Percentiles rank a stretch among this genome's conserved stretches.
Evolutionary conservation across 768 basidiomycete genomes (phyloP).

Genomic region (Lactarius pseudohatsudake): DNA sequence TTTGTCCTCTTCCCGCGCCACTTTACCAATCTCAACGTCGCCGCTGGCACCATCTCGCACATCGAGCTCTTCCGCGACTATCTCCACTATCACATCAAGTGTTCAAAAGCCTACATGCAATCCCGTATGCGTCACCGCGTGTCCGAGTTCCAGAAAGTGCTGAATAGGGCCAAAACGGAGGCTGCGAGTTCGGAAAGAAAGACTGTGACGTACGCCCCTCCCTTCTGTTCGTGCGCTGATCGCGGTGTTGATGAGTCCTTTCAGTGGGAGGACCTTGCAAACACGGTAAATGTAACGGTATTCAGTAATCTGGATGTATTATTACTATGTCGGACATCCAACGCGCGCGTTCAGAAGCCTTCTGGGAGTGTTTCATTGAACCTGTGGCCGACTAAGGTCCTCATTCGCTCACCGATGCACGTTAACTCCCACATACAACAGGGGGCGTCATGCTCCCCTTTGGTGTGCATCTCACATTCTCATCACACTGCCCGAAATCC

Average conservation of each 20-base stretch:
- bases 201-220: conserved; percentile 76
- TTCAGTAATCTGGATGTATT: conserved; percentile 23
- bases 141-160: conserved; percentile 91
- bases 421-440: background rate
- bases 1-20: conserved; percentile 90
- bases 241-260: conserved; percentile 6
- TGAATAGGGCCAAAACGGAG: conserved; percentile 96
- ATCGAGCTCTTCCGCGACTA: conserved; percentile 98
- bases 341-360: conserved; percentile 6
- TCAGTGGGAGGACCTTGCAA: conserved; percentile 29
- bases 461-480: background rate
- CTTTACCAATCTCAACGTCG: conserved; percentile 69
- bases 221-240: background rate
- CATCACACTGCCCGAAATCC: background rate
- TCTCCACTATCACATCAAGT: conserved; percentile 99
- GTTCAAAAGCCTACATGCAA: conserved; percentile 99
- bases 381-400: background rate
- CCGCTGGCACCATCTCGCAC: conserved; percentile 83
- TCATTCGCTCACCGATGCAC: background rate
- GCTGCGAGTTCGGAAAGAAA: conserved; percentile 78
- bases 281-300: conserved; percentile 28
- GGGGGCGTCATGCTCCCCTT: background rate
- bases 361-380: background rate
- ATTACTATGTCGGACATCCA: conserved; percentile 5
- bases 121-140: conserved; percentile 94